These are phyloP conservation scores for Coffea humblotiana DNA, from an alignment of 305 asterid species.

Conservation along the genomic window DNA sequence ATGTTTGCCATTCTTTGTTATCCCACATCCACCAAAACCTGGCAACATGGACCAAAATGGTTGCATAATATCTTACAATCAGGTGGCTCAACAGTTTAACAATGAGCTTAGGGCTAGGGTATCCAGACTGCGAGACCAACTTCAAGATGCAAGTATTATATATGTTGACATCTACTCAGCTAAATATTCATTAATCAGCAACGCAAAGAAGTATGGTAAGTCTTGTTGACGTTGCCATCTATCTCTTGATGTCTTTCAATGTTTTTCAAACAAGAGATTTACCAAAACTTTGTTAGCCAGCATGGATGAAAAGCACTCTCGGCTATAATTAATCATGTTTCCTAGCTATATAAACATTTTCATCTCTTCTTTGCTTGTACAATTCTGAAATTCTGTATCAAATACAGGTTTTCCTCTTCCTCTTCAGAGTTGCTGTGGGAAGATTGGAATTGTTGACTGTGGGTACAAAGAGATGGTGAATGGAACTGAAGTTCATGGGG, in stretches of 20 bases:
- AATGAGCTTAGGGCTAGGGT: too few species aligned
- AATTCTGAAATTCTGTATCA: background rate
- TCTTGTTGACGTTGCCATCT: background rate
- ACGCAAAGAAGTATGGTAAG: constrained; percentile 20
- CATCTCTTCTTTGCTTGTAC: background rate
- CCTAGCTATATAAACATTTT: background rate
- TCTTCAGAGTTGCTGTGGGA: constrained; percentile 25
- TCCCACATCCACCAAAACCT: too few species aligned
- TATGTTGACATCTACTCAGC: constrained; percentile 26
- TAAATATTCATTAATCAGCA: constrained; percentile 23
- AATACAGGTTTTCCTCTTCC: constrained; percentile 28
- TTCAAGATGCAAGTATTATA: constrained; percentile 14
- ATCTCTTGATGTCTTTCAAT: background rate
- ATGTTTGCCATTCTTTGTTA: too few species aligned
- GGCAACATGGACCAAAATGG: too few species aligned
- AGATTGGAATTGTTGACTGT: constrained; percentile 13
- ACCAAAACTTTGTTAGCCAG: too few species aligned
- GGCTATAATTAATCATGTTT: background rate
- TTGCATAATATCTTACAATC: too few species aligned
- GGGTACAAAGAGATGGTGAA: constrained; percentile 17
- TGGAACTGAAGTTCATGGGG: constrained; percentile 20
- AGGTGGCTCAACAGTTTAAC: too few species aligned
- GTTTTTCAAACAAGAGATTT: background rate
- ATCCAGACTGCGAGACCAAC: background rate
- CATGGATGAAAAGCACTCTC: background rate